Conservation (phyloP, 768 basidiomycete genomes). For the Hydnomerulius pinastri region DNA sequence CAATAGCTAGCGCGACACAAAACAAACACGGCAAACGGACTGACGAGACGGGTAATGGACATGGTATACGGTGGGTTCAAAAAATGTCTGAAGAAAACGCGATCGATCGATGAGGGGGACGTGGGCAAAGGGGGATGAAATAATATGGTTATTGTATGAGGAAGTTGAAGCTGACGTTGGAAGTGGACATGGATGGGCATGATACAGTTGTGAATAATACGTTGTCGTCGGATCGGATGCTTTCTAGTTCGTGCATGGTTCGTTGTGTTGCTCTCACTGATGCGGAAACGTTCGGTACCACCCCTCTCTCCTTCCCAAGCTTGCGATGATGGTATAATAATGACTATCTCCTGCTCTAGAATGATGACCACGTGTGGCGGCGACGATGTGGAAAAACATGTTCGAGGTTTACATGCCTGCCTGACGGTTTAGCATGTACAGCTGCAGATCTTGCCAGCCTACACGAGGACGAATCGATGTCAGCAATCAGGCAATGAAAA, state of each 20-base stretch:
- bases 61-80: slow-evolving; percentile 16
- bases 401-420: slow-evolving; percentile 51
- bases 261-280: slow-evolving; percentile 15
- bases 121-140: slow-evolving; percentile 16
- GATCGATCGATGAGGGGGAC: slow-evolving; percentile 1
- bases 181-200: slow-evolving; percentile 19
- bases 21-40: slow-evolving; percentile 25
- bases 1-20: slow-evolving; percentile 27
- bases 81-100: slow-evolving; percentile 16
- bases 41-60: slow-evolving; percentile 12
- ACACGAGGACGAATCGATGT: too few relatives aligned
- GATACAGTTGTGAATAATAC: slow-evolving; percentile 30
- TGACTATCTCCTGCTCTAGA: background rate
- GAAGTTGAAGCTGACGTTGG: slow-evolving; percentile 1
- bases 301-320: background rate
- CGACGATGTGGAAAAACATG: background rate
- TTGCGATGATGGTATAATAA: slow-evolving; percentile 1
- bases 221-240: slow-evolving; percentile 22
- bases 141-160: slow-evolving; percentile 12
- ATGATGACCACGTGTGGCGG: background rate
- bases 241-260: slow-evolving; percentile 29
- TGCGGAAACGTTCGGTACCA: slow-evolving; percentile 12
- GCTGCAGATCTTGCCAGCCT: slow-evolving; percentile 81
- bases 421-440: slow-evolving; percentile 78
- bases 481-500: too few relatives aligned